Evolutionary conservation across 1,284 basidiomycete genomes (phyloP).

Genomic region (Porodaedalea pini): DNA sequence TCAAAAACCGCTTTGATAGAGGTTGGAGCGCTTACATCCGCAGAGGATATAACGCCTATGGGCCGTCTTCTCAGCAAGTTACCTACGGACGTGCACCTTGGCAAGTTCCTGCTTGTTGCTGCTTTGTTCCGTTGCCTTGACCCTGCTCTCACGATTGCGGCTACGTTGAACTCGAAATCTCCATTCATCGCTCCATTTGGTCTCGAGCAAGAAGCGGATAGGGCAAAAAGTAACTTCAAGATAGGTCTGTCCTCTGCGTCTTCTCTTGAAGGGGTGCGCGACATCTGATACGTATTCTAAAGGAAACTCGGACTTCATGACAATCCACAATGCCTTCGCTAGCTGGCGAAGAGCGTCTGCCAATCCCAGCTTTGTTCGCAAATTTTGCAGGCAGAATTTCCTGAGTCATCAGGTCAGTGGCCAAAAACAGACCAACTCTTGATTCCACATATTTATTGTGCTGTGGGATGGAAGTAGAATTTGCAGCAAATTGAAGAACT

Average conservation of each 20-base stretch:
- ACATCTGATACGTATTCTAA: neutral
- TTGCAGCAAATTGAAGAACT: constrained; percentile 96
- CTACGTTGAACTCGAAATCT: constrained; percentile 89
- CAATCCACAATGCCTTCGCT: constrained; percentile 87
- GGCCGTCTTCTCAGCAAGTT: constrained; percentile 89
- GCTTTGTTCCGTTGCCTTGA: constrained; percentile 89
- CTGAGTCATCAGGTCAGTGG: constrained; percentile 75
- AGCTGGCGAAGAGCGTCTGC: constrained; percentile 82
- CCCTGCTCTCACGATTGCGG: constrained; percentile 93
- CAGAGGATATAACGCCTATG: constrained; percentile 94
- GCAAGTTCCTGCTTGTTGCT: constrained; percentile 89
- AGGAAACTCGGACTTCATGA: constrained; percentile 97
- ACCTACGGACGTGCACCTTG: constrained; percentile 95
- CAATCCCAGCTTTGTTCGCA: constrained; percentile 58
- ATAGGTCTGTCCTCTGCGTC: constrained; percentile 47
- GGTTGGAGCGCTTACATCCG: constrained; percentile 79
- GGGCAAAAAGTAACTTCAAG: constrained; percentile 80
- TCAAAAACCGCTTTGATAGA: constrained; percentile 91
- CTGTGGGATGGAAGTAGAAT: constrained; percentile 50
- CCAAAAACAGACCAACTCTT: neutral
- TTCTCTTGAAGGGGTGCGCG: constrained; percentile 1
- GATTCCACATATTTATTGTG: neutral
- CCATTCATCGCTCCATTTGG: constrained; percentile 92
- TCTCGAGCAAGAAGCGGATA: constrained; percentile 82
- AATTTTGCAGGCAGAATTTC: constrained; percentile 83